Conservation (phyloP, 805 yeast species). For the Saccharomycopsis vini region DNA sequence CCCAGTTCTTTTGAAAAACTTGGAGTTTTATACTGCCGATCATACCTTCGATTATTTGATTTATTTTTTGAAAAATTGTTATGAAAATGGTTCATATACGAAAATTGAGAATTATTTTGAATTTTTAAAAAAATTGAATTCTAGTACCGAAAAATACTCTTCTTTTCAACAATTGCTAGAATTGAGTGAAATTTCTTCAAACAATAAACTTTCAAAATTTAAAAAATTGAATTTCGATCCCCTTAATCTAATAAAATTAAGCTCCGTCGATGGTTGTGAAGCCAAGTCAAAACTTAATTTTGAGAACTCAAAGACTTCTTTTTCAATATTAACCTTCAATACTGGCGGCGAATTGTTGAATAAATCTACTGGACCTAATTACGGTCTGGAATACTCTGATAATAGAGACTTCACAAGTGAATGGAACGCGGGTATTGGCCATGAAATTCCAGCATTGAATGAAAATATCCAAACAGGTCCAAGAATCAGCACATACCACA, state of each 20-base stretch:
- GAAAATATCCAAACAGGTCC: conserved; percentile 6
- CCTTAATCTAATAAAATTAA: conserved; percentile 7
- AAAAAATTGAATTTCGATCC: conserved; percentile 7
- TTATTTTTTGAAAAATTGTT: conserved; percentile 10
- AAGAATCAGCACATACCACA: background rate
- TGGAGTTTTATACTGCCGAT: conserved; percentile 10
- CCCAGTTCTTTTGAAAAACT: background rate
- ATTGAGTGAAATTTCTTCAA: no score
- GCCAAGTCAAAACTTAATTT: no score
- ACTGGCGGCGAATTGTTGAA: conserved; percentile 4
- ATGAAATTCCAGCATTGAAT: background rate
- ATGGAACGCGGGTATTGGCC: conserved; percentile 8
- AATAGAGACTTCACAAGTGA: conserved; percentile 14
- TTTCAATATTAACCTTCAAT: conserved; percentile 9
- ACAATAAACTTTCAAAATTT: no score
- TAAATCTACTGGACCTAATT: background rate
- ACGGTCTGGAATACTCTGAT: conserved; percentile 9
- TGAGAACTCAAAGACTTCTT: no score
- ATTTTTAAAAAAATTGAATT: conserved; percentile 9
- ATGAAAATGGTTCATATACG: conserved; percentile 11
- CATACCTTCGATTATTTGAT: conserved; percentile 5
- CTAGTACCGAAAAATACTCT: conserved; percentile 14
- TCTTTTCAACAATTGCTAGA: conserved; percentile 2
- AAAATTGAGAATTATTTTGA: conserved; percentile 18
- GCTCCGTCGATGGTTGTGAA: no score